Percentiles rank a stretch among this genome's conserved stretches.
phyloP scores from a whole-genome alignment of 371 early-diverging fungal species.

The Basidiobolus meristosporus region DNA sequence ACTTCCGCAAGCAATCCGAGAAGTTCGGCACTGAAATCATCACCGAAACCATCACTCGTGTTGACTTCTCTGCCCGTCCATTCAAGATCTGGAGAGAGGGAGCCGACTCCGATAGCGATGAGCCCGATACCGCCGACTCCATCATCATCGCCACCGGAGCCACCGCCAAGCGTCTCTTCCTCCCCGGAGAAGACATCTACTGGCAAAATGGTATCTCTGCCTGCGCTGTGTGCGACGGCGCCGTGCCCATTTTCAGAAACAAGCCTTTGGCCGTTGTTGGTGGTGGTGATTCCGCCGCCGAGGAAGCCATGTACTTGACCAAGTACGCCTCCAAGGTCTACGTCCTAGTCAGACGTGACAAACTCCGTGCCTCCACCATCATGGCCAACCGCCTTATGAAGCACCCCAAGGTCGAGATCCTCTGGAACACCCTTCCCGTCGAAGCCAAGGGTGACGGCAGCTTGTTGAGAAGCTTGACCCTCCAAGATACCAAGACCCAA shows the following conservation, averaged over 20 bases:
- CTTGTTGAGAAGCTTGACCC: slow-evolving; percentile 48
- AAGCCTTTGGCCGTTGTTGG: slow-evolving; percentile 89
- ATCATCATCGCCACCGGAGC: slow-evolving; percentile 97
- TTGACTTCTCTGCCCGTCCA: slow-evolving; percentile 61
- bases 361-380: slow-evolving; percentile 90
- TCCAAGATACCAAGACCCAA: slow-evolving; percentile 45
- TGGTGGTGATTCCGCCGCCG: slow-evolving; percentile 98
- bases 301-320: slow-evolving; percentile 93
- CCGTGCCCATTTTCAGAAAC: slow-evolving; percentile 89
- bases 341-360: slow-evolving; percentile 88
- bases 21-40: slow-evolving; percentile 71
- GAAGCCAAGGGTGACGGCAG: slow-evolving; percentile 72
- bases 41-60: slow-evolving; percentile 78
- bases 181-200: slow-evolving; percentile 63
- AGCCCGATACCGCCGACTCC: slow-evolving; percentile 53
- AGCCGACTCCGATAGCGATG: slow-evolving; percentile 35
- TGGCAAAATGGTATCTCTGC: slow-evolving; percentile 97
- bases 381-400: slow-evolving; percentile 75
- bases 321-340: slow-evolving; percentile 84
- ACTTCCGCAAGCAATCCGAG: slow-evolving; percentile 60
- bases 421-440: slow-evolving; percentile 75
- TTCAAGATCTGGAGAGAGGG: slow-evolving; percentile 87
- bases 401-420: slow-evolving; percentile 80
- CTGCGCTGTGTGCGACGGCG: slow-evolving; percentile 99
- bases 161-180: slow-evolving; percentile 83